Base-by-base conservation (phyloP, 2,329 filamentous ascomycete genomes). In the Gaeumannomyces tritici region DNA sequence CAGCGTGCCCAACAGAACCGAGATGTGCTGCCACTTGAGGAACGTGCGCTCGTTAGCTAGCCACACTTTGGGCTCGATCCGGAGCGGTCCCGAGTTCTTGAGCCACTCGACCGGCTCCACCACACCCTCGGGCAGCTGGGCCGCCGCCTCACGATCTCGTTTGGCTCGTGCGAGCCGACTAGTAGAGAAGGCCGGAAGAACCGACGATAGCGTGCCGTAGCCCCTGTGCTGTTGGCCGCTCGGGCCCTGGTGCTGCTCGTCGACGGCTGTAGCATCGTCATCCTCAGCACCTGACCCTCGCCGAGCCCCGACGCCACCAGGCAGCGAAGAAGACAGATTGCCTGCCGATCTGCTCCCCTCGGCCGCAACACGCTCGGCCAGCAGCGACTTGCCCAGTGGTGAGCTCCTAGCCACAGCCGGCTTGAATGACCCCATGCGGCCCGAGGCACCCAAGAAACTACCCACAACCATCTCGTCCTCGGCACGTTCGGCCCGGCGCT, bases 11-110 rank as follows among this genome's bases (percentile, higher is more conserved):
- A 99, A 86, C 18, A 99, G 81, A 59, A 99, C 86, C 65, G 87
- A 89, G 70, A 99, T 92, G 74, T 98, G 93, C 79, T 98, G 91
- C 95, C 95, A 99, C 75, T 97, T 98, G 75, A 99, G 88, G 73
- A 97, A 99, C 0, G 95, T 99, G 65, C 95, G 89, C 77, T 99
- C 93, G 75, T 99, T 99, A 62, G 95, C 95, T 63, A 99, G 87
- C 93, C 95, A 99, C 33, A 99, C 93, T 76, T 99, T 99, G 65
- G 91, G 92, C 77, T 99, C 95, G 63, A 99, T 91, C 72, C 92
- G 89, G 66, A 98, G 83, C 47, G 92, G 90, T 3, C 95, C 93
- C 42, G 89, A 84, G 75, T 99, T 96, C 79, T 99, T 99, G 80
- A 99, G 90, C 87, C 93, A 96, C 67, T 86, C 82, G 11, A 83